Evolutionary conservation across 148 eudicot species (phyloP).

Genomic region (Camellia granthamiana): DNA sequence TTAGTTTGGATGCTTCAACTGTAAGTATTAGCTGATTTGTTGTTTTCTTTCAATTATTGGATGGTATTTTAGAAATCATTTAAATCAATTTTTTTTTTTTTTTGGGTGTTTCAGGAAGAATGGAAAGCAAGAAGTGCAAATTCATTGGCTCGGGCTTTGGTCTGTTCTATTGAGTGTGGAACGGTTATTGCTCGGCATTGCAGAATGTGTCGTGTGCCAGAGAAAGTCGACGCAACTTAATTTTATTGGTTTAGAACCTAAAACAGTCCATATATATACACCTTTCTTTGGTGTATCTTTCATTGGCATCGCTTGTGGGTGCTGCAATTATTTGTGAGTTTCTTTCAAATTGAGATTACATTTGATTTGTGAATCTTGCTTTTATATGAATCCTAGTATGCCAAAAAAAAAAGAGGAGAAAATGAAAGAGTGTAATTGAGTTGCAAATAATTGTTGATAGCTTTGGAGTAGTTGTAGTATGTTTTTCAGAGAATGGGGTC

Average conservation of each 20-base stretch:
- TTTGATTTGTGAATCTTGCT: not conserved
- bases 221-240: not conserved
- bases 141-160: not conserved
- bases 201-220: not conserved
- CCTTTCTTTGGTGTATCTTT: not conserved
- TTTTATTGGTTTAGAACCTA: not conserved
- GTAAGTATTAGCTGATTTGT: not conserved
- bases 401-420: no score
- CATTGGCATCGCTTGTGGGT: not conserved
- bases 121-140: not conserved
- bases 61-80: no score
- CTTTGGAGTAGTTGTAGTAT: no score
- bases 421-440: no score
- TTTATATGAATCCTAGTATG: not conserved
- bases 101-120: not conserved
- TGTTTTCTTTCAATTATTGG: not conserved
- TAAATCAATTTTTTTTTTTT: not conserved
- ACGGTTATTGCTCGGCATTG: not conserved
- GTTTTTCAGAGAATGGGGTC: no score
- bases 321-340: slow-evolving; percentile 2
- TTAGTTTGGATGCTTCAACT: not conserved
- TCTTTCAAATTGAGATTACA: not conserved
- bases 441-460: no score
- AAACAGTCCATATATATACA: not conserved
- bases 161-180: slow-evolving; percentile 1